Evolutionary conservation across 1,284 basidiomycete species (phyloP).

Genomic region (Chalciporus piperatoides): DNA sequence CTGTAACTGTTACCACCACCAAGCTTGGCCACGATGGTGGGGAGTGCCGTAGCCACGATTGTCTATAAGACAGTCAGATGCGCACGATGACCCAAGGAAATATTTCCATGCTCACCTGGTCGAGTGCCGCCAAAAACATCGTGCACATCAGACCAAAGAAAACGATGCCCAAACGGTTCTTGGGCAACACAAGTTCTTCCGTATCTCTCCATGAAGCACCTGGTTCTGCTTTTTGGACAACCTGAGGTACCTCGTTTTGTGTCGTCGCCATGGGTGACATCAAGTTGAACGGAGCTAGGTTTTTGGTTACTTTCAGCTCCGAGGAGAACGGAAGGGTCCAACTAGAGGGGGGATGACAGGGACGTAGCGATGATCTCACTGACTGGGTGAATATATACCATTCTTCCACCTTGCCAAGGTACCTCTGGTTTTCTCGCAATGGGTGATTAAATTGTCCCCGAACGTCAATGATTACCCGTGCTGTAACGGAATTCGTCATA

Average conservation of each 20-base stretch:
- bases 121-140: conserved; percentile 57
- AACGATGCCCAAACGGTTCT: conserved; percentile 53
- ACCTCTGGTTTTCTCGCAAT: no score
- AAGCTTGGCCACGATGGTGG: conserved; percentile 68
- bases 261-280: conserved; percentile 2
- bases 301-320: neutral
- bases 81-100: no score
- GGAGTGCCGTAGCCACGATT: conserved; percentile 77
- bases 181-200: conserved; percentile 54
- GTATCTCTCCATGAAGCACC: conserved; percentile 51
- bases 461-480: no score
- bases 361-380: no score
- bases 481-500: no score
- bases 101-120: conserved; percentile 42
- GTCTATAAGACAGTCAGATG: conserved; percentile 42
- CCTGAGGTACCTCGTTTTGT: conserved; percentile 17
- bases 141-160: conserved; percentile 52
- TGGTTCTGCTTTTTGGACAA: conserved; percentile 29
- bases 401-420: no score
- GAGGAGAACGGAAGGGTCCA: neutral
- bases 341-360: neutral
- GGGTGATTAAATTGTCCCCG: no score
- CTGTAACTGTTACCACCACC: conserved; percentile 68
- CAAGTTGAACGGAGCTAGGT: neutral
- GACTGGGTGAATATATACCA: no score